These are phyloP conservation scores for Sporothrix pallida DNA, from an alignment of 2,329 filamentous ascomycete species.

Conservation along the genomic window DNA sequence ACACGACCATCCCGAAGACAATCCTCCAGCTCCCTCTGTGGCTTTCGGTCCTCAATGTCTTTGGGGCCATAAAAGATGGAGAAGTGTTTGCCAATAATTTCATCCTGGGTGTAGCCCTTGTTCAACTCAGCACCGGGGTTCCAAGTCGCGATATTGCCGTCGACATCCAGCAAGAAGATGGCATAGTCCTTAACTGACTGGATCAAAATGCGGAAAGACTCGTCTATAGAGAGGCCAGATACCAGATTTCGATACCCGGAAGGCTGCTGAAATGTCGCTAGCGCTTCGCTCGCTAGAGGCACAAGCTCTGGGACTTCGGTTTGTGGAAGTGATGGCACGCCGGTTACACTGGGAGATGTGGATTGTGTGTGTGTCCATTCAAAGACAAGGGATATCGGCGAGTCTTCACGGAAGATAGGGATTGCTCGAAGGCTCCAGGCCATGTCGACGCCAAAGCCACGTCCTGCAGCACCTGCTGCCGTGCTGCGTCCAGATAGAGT, in stretches of 20 bases:
- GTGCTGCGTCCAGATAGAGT: constrained; percentile 36
- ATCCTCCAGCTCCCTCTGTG: constrained; percentile 56
- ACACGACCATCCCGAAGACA: constrained; percentile 61
- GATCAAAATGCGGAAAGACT: constrained; percentile 65
- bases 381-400: constrained; percentile 43
- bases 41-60: constrained; percentile 56
- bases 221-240: constrained; percentile 39
- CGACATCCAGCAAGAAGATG: constrained; percentile 65
- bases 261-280: background rate
- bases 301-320: background rate
- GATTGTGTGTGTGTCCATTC: constrained; percentile 41
- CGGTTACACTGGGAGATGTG: background rate
- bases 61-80: constrained; percentile 61
- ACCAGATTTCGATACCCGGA: background rate
- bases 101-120: constrained; percentile 60
- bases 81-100: constrained; percentile 64
- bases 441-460: constrained; percentile 9
- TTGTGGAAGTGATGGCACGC: background rate
- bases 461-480: constrained; percentile 34
- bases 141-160: constrained; percentile 63
- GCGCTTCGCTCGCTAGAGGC: background rate
- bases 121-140: constrained; percentile 61
- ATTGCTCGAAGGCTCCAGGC: constrained; percentile 45
- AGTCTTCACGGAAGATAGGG: constrained; percentile 43
- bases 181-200: constrained; percentile 67